phyloP scores from a whole-genome alignment of 805 yeast species.

The Starmerella stellata region DNA sequence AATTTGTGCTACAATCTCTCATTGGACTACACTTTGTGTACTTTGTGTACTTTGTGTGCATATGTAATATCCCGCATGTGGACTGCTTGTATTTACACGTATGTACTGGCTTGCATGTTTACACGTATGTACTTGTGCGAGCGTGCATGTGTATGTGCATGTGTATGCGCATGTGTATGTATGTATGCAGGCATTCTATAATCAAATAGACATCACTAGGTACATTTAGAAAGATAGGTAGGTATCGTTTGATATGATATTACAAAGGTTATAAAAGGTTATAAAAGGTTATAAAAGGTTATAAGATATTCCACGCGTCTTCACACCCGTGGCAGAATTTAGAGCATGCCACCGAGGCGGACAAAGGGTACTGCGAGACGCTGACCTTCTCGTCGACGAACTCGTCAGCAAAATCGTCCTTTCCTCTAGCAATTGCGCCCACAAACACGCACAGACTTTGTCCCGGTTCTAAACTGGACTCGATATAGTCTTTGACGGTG shows the following conservation, averaged over 20 bases:
- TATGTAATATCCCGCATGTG: too few relatives aligned
- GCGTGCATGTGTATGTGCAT: too few relatives aligned
- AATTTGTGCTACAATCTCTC: too few relatives aligned
- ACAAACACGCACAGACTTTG: conserved; percentile 96
- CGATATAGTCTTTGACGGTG: conserved; percentile 75
- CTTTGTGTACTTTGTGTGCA: too few relatives aligned
- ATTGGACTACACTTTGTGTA: too few relatives aligned
- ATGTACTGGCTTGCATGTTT: too few relatives aligned
- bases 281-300: too few relatives aligned
- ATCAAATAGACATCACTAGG: not conserved
- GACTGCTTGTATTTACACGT: too few relatives aligned
- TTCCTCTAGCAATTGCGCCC: conserved; percentile 98
- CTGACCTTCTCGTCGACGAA: conserved; percentile 92
- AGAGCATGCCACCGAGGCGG: conserved; percentile 95
- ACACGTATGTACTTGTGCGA: too few relatives aligned
- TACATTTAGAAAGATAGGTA: not conserved
- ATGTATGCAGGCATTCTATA: not conserved
- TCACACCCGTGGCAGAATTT: conserved; percentile 98
- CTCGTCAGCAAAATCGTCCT: conserved; percentile 93
- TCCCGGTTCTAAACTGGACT: conserved; percentile 50
- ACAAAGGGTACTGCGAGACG: conserved; percentile 81
- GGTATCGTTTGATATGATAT: too few relatives aligned
- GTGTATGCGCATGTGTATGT: too few relatives aligned
- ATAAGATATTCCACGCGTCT: conserved; percentile 82
- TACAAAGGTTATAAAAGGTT: too few relatives aligned